Conservation (phyloP, 129 eudicot genomes). For the Flaveria trinervia region DNA sequence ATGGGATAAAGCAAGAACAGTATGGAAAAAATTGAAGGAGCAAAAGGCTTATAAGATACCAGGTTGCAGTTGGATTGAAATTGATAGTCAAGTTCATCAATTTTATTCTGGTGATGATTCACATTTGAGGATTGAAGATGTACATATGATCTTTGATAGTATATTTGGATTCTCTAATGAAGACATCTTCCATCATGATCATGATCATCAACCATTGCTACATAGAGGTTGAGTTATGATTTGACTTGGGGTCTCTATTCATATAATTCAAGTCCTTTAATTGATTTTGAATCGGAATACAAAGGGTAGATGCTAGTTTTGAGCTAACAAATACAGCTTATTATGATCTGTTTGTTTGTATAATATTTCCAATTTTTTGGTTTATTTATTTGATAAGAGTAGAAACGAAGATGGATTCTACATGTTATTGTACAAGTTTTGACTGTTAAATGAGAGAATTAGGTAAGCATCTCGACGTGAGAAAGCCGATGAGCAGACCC, state of each 20-base stretch:
- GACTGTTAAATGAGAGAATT: background rate
- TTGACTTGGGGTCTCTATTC: background rate
- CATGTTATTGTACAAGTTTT: background rate
- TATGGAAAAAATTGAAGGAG: constrained; percentile 56
- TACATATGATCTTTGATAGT: constrained; percentile 51
- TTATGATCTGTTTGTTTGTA: background rate
- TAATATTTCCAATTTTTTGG: background rate
- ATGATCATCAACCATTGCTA: background rate
- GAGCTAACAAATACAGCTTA: constrained; percentile 15
- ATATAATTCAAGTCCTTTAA: background rate
- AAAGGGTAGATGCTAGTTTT: constrained; percentile 17
- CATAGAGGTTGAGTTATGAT: constrained; percentile 10
- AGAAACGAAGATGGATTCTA: background rate
- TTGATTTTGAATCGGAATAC: constrained; percentile 7
- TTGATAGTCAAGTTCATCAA: constrained; percentile 67
- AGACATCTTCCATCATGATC: constrained; percentile 16
- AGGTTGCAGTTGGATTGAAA: constrained; percentile 91
- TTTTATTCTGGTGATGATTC: constrained; percentile 64
- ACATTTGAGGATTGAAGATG: constrained; percentile 66
- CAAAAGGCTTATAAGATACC: constrained; percentile 62
- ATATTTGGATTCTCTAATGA: constrained; percentile 39
- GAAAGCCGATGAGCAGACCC: too few relatives aligned
- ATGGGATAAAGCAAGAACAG: constrained; percentile 65
- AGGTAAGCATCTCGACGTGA: too few relatives aligned
- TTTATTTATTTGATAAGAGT: constrained; percentile 2